Evolutionary conservation across 805 yeast species (phyloP), one percentile per base, ranked within the genome.

Genomic region (Candida suzukii): DNA sequence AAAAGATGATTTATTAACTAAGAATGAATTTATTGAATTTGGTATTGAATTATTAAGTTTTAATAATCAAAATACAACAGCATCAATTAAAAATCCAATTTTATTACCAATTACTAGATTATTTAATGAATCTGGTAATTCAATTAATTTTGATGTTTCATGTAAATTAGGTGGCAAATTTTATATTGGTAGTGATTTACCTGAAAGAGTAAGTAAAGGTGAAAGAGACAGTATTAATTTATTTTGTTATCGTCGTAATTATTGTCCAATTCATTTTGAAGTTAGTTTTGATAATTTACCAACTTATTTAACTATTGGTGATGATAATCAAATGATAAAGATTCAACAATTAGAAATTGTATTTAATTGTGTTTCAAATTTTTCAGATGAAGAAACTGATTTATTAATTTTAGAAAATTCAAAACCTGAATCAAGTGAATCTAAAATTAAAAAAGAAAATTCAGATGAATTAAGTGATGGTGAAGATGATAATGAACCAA

Each of bases 231-330:
- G 18, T 9, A 31, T 31, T 12, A 53, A 53, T 3, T 41, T 54
- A 17, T 46, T 49, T 1, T 52, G 57, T 35, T 54, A 52, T 39
- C 37, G 57, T 40, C 42, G 59, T 34, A 54, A 54, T 26, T 49
- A 34, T 30, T 45, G 37, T 32, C 32, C 35, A 24, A 22, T 47
- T 16, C 30, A 40, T 4, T 42, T 43, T 7, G 38, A 31, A 12
- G n/a, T 49, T 14, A 39, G 32, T n/a, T 41, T 49, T 6, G 32
- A 37, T 14, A 30, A 39, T n/a, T 13, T 24, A 3, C 53, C 53
- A 17, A 18, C 18, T 11, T 35, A 16, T 34, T 9, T 43, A 10
- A 19, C 13, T 9, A 28, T 39, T n/a, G 28, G 18, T 17, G n/a
- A 31, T 31, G 22, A 19, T n/a, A 17, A 6, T 22, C 6, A 31